Conservation (phyloP, 331 rosid species). For the Quercus tomentella region DNA sequence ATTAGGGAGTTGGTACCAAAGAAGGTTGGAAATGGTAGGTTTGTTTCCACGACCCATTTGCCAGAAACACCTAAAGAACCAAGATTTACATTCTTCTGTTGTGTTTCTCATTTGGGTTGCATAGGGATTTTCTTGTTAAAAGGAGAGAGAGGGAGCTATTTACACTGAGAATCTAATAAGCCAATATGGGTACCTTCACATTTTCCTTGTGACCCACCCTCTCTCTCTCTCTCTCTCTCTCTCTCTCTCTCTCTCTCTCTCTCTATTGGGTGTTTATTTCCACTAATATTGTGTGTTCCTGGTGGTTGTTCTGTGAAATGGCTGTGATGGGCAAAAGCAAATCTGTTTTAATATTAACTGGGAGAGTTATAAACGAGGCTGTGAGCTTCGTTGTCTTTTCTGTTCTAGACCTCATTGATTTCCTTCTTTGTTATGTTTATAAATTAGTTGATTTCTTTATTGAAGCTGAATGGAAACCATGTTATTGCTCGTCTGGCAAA, state of each 20-base stretch:
- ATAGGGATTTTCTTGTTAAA: neutral
- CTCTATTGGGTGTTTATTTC: neutral
- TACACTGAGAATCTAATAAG: neutral
- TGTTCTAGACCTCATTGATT: slow-evolving; percentile 58
- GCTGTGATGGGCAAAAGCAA: slow-evolving; percentile 31
- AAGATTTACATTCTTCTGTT: neutral
- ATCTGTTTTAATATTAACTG: slow-evolving; percentile 27
- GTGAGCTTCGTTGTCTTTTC: slow-evolving; percentile 66
- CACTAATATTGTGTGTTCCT: neutral
- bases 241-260: neutral
- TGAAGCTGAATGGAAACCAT: slow-evolving; percentile 75
- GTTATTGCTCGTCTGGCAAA: slow-evolving; percentile 69
- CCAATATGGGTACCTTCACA: neutral
- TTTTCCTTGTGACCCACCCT: neutral
- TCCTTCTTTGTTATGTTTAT: slow-evolving; percentile 55
- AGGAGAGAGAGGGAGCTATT: neutral
- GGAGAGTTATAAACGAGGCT: slow-evolving; percentile 48
- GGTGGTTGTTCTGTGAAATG: slow-evolving; percentile 1
- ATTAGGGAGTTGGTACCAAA: neutral
- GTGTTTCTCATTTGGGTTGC: neutral
- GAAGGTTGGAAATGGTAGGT: slow-evolving; percentile 11
- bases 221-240: neutral
- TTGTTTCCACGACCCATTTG: slow-evolving; percentile 9
- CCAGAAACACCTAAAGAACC: neutral
- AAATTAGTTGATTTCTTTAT: slow-evolving; percentile 66